Base-by-base conservation (phyloP, 257 asterid genomes). In the Plantago elongata region DNA sequence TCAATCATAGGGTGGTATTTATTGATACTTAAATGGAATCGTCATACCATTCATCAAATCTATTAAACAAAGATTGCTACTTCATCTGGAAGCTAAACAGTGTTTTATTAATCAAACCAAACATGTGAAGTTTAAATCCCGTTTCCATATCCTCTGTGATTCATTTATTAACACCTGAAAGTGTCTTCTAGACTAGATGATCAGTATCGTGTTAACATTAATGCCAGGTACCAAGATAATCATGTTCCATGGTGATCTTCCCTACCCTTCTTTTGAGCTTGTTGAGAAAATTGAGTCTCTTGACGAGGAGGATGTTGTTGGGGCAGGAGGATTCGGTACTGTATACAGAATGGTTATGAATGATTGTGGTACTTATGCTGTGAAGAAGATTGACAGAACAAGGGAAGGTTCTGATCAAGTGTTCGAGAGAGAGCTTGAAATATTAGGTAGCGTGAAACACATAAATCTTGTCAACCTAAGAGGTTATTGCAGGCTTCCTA, bases 251-350 rank as follows among this genome's bases (percentile, higher is more conserved):
- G 99, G 97, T 0, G 97, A 93, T 78, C 97, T 93, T 70, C 99
- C 99, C 6, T 93, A 93, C 77, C 83, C 97, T 14, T 93, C 99
- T 4, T 81, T 80, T 11, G 99, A 93, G 81, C 94, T 93, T n/a
- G 89, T 93, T 10, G 99, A 93, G 66, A 93, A 93, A 63, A 90
- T 93, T 13, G 99, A 93, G 74, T 81, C 97, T 51, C 94, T 93
- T 17, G 76, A 81, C 9, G 97, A 83, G 61, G 99, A 87, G 67
- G 96, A 93, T 63, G 70, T 93, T 10, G 97, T 93, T 8, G 99
- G 99, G 15, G 90, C 99, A 9, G 99, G 99, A 58, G 99, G 99
- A 13, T 93, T 84, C 1, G 99, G 99, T n/a, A 93, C 99, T 2
- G 99, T 93, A 1, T 93, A 87, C 42, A 81, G 95, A 66, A 93